phyloP scores from a whole-genome alignment of 106 monocot species.

The Amphibolis antarctica region DNA sequence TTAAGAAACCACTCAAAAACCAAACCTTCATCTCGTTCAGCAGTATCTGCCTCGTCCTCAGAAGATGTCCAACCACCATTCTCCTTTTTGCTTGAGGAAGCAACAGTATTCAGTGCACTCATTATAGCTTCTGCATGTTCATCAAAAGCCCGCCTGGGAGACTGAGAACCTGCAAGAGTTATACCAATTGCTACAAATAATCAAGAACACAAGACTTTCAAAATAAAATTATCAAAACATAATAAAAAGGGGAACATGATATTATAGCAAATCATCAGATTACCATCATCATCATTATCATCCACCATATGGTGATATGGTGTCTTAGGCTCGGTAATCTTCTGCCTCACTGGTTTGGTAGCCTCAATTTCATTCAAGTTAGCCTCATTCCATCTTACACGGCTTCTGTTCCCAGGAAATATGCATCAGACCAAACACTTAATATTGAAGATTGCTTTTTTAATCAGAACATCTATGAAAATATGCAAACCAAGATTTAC shows the following conservation, averaged over 20 bases:
- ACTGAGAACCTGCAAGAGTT: constrained; percentile 37
- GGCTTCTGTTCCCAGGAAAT: constrained; percentile 11
- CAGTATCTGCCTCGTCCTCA: constrained; percentile 66
- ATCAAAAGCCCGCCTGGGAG: constrained; percentile 60
- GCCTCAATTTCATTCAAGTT: constrained; percentile 82
- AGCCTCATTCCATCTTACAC: constrained; percentile 74
- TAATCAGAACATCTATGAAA: too few species aligned
- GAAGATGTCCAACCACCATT: constrained; percentile 74
- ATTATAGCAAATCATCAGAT: too few species aligned
- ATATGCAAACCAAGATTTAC: too few species aligned
- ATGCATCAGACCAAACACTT: too few species aligned
- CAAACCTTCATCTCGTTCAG: constrained; percentile 50
- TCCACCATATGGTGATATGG: constrained; percentile 35
- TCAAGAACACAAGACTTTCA: too few species aligned
- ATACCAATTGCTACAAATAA: too few species aligned
- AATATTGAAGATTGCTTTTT: too few species aligned
- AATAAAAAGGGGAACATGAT: too few species aligned
- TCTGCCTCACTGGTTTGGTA: constrained; percentile 79
- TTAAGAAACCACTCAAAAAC: not conserved
- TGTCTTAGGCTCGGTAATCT: constrained; percentile 87
- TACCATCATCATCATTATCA: too few species aligned
- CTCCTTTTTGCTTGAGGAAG: constrained; percentile 44
- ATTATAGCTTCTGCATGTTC: constrained; percentile 56
- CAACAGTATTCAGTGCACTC: constrained; percentile 58
- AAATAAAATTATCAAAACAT: too few species aligned